phyloP scores from a whole-genome alignment of 495 filamentous ascomycete genomes.

The Ramalina peruviana region DNA sequence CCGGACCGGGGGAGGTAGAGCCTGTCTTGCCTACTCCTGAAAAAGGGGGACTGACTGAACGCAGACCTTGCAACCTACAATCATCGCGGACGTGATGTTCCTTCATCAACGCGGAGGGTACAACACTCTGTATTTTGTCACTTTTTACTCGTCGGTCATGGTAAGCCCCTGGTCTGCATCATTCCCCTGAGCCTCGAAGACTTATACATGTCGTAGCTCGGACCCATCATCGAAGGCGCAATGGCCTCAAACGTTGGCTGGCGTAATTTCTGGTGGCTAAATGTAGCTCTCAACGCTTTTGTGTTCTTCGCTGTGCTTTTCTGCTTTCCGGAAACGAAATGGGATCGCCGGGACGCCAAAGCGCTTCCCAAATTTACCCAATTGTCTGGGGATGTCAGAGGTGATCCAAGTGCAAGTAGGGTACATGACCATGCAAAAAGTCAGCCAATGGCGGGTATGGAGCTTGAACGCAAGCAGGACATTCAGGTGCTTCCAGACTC shows the following conservation, averaged over 20 bases:
- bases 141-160: slow-evolving; percentile 28
- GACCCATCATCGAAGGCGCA: slow-evolving; percentile 36
- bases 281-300: slow-evolving; percentile 27
- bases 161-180: slow-evolving; percentile 9
- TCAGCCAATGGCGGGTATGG: background rate
- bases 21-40: background rate
- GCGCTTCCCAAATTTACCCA: slow-evolving; percentile 21
- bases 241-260: slow-evolving; percentile 37
- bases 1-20: slow-evolving; percentile 20
- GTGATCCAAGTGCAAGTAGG: background rate
- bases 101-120: slow-evolving; percentile 49
- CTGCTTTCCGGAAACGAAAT: slow-evolving; percentile 44
- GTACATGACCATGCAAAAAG: background rate
- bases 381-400: background rate
- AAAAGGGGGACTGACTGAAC: slow-evolving; percentile 22
- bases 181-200: background rate
- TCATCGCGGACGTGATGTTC: slow-evolving; percentile 53
- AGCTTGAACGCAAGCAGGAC: background rate
- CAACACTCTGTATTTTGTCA: slow-evolving; percentile 50
- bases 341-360: slow-evolving; percentile 18
- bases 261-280: slow-evolving; percentile 40
- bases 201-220: slow-evolving; percentile 12
- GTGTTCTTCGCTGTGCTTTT: slow-evolving; percentile 31
- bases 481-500: background rate
- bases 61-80: slow-evolving; percentile 44